Base-by-base conservation (phyloP, 345 rosid species). In the Anacardium occidentale region DNA sequence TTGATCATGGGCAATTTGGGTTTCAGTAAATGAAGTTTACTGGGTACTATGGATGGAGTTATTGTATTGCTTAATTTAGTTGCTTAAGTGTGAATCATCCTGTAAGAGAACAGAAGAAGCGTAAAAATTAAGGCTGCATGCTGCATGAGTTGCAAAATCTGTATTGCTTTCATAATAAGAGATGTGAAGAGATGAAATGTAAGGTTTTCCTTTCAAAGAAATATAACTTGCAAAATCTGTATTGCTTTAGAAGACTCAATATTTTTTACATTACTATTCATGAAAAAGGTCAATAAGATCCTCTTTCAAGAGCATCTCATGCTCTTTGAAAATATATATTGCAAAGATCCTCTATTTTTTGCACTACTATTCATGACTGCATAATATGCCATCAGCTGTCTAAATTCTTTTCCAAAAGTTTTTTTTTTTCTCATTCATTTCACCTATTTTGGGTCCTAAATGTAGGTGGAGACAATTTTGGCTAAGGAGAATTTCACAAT, bases 401-500 rank as follows among this genome's bases (percentile, higher is more conserved):
- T 42, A 29, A 17, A 8, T 15, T 64, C 68, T 37, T 37, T 5
- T 37, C 42, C 7, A 58, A 48, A 55, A 37, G 8, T 22, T 68
- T 73, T 45, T 25, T 12, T 15, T n/a, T 0, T 29, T 54, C 12
- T 13, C 22, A 12, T 25, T 34, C 25, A 10, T 8, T 73, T 40
- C 26, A 18, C 48, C 51, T 21, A 63, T 22, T 66, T 13, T 37
- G 62, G 44, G 63, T 73, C 69, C 24, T 18, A 69, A 55, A 75
- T 79, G 74, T 83, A 94, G 98, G 94, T 94, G 86, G 98, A 94
- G 82, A 71, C 94, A 59, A 87, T 94, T 82, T 84, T 94, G 84
- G 98, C 91, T 62, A 94, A 91, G 84, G 96, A 88, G 10, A 83
- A 83, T 71, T 91, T 85, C 77, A 87, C 97, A 32, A 57, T 94